Conservation (phyloP, 352 stramenopile species). For the Blastocystis sp. region DNA sequence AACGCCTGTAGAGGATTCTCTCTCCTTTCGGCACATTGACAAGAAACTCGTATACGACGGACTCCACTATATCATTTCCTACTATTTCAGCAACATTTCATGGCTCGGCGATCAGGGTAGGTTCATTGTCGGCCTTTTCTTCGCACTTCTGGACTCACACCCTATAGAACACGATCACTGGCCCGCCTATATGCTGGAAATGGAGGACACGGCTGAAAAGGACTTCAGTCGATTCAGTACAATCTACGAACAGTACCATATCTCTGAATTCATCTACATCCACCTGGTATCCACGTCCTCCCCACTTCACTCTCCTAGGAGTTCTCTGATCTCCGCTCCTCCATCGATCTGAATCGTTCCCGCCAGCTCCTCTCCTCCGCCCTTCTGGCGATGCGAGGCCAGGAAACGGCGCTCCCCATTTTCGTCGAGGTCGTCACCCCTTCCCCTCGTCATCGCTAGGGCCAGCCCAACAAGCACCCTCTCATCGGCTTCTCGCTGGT, state of each 20-base stretch:
- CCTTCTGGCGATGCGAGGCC: background rate
- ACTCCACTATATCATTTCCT: constrained; percentile 59
- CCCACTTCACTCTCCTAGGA: background rate
- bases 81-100: constrained; percentile 23
- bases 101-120: background rate
- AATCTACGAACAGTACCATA: constrained; percentile 24
- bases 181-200: constrained; percentile 54
- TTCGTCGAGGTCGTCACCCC: constrained; percentile 21
- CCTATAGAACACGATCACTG: constrained; percentile 19
- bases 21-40: background rate
- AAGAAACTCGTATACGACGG: constrained; percentile 34
- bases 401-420: constrained; percentile 19
- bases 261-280: constrained; percentile 63
- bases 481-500: background rate
- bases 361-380: constrained; percentile 37
- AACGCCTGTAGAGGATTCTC: background rate
- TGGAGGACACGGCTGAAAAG: background rate
- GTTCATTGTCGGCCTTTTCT: background rate
- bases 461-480: background rate
- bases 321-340: constrained; percentile 22
- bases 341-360: constrained; percentile 38
- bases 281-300: constrained; percentile 17
- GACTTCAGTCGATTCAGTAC: background rate
- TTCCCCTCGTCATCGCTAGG: background rate
- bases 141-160: background rate